Conservation (phyloP, 169 alveolate genomes). For the Plasmodium fragile region DNA sequence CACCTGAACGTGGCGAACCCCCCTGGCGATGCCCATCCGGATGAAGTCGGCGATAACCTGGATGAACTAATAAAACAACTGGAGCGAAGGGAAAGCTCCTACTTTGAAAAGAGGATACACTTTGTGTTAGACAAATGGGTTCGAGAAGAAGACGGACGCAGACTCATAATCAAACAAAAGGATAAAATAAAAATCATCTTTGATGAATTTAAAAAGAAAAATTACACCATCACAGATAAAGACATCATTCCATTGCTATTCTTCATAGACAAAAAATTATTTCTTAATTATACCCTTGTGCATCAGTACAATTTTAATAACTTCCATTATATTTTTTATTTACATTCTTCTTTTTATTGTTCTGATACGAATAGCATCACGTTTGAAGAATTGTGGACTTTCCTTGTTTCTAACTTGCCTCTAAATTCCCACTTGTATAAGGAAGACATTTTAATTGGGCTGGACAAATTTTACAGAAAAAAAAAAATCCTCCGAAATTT, state of each 20-base stretch:
- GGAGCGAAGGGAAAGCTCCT: constrained; percentile 44
- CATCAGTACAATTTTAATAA: constrained; percentile 48
- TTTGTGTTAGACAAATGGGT: constrained; percentile 48
- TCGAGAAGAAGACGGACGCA: constrained; percentile 68
- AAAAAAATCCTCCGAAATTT: constrained; percentile 23
- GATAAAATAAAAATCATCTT: constrained; percentile 33
- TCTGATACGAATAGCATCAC: constrained; percentile 69
- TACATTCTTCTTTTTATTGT: constrained; percentile 65
- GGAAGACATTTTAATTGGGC: constrained; percentile 47
- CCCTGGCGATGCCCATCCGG: not conserved
- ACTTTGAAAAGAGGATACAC: constrained; percentile 45
- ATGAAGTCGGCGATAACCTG: not conserved
- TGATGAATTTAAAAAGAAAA: constrained; percentile 57
- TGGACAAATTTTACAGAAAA: constrained; percentile 39
- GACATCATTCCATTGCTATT: constrained; percentile 61
- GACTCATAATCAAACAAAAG: constrained; percentile 53
- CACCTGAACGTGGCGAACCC: not conserved
- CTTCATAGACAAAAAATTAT: constrained; percentile 60
- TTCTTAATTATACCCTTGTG: constrained; percentile 50
- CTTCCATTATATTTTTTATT: constrained; percentile 32
- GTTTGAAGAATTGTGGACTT: constrained; percentile 60
- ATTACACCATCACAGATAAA: constrained; percentile 58
- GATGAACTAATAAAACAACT: constrained; percentile 27
- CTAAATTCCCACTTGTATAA: constrained; percentile 56
- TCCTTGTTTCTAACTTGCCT: constrained; percentile 55